These are phyloP conservation scores for Kodamaea kakaduensis DNA, from an alignment of 805 yeast genomes.

Conservation along the genomic window DNA sequence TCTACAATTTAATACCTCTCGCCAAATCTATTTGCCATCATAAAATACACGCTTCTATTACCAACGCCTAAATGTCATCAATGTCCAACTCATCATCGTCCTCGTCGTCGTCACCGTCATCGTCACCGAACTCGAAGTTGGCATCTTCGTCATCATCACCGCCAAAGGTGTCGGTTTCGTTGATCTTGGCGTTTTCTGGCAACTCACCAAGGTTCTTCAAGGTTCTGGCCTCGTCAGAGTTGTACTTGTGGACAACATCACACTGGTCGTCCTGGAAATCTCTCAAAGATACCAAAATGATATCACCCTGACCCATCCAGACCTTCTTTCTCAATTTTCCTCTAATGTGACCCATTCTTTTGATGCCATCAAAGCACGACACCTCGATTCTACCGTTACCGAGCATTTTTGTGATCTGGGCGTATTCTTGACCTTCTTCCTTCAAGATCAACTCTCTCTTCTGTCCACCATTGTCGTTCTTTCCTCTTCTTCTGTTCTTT, in stretches of 20 bases:
- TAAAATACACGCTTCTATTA: constrained; percentile 8
- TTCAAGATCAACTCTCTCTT: constrained; percentile 90
- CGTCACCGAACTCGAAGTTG: constrained; percentile 96
- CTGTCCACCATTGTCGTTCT: constrained; percentile 85
- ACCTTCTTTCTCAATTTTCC: constrained; percentile 99
- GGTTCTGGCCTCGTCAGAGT: constrained; percentile 96
- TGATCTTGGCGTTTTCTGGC: constrained; percentile 95
- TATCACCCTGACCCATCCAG: constrained; percentile 99
- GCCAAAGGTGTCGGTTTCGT: constrained; percentile 96
- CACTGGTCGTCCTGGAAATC: constrained; percentile 98
- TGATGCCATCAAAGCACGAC: constrained; percentile 87
- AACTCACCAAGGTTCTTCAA: constrained; percentile 93
- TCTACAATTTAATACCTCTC: no score
- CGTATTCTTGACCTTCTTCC: constrained; percentile 98
- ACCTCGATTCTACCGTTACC: constrained; percentile 98
- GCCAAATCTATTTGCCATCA: neutral
- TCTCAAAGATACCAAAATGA: constrained; percentile 90
- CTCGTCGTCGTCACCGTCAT: constrained; percentile 71
- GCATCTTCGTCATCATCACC: constrained; percentile 96
- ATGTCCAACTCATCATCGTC: constrained; percentile 75
- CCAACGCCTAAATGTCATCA: constrained; percentile 74
- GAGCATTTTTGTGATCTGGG: constrained; percentile 96
- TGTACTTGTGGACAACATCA: constrained; percentile 95
- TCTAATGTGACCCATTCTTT: constrained; percentile 96
- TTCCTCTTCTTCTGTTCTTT: constrained; percentile 96